Evolutionary conservation across 495 filamentous ascomycete species (phyloP).

Genomic region (Margaritispora aquatica): DNA sequence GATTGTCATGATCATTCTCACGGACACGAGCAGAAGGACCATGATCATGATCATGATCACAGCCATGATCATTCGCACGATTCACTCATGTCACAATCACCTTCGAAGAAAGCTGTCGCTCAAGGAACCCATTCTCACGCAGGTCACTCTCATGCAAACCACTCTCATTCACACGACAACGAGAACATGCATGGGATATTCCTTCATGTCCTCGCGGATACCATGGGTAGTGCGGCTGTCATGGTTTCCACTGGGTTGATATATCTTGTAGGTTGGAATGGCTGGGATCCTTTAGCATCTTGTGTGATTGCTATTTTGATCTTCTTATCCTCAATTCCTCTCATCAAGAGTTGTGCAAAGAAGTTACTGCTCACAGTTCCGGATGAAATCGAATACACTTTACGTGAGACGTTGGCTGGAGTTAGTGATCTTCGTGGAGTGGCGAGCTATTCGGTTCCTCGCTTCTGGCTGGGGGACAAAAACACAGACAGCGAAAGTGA

Average conservation of each 20-base stretch:
- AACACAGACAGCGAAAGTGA: constrained; percentile 32
- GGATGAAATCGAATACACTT: constrained; percentile 77
- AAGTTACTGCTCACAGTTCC: constrained; percentile 79
- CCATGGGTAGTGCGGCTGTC: constrained; percentile 88
- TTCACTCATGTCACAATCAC: constrained; percentile 17
- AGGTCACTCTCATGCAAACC: constrained; percentile 28
- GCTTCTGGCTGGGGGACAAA: constrained; percentile 90
- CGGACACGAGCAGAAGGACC: no score
- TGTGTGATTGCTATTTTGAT: constrained; percentile 92
- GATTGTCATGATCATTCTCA: constrained; percentile 30
- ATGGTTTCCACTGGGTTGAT: constrained; percentile 88
- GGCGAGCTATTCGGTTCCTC: constrained; percentile 75
- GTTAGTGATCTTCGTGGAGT: constrained; percentile 80
- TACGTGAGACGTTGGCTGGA: constrained; percentile 78
- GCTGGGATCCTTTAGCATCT: constrained; percentile 94
- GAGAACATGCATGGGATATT: constrained; percentile 99
- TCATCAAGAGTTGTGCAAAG: constrained; percentile 79
- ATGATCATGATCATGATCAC: constrained; percentile 3
- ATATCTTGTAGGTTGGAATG: constrained; percentile 78
- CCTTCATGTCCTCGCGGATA: constrained; percentile 91
- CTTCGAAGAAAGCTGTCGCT: constrained; percentile 18
- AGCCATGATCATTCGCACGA: constrained; percentile 7
- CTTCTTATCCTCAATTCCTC: constrained; percentile 77
- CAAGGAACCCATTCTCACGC: constrained; percentile 22
- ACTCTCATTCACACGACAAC: constrained; percentile 65